These are phyloP conservation scores for Colletotrichum paranaense DNA, from an alignment of 2,329 filamentous ascomycete genomes.

Conservation along the genomic window DNA sequence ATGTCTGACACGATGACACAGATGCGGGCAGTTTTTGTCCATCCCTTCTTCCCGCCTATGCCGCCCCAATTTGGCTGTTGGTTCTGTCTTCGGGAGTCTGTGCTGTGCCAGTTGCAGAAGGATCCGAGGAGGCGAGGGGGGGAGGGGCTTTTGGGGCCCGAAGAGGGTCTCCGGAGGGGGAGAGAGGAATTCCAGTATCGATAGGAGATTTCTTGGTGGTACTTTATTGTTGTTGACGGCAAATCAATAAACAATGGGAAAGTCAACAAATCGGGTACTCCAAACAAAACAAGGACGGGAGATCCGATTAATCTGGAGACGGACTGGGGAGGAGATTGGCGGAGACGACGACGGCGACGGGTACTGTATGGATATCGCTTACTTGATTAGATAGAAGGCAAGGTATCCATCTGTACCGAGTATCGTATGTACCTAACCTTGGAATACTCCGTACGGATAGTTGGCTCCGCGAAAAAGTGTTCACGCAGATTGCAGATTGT, in stretches of 20 bases:
- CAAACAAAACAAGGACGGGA: slow-evolving; percentile 1
- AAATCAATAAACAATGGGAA: slow-evolving; percentile 11
- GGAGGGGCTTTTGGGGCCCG: neutral
- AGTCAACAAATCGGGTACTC: slow-evolving; percentile 14
- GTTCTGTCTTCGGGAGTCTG: slow-evolving; percentile 22
- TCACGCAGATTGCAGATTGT: neutral
- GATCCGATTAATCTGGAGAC: neutral
- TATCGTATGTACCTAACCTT: neutral
- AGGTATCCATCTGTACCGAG: neutral
- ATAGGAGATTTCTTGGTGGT: slow-evolving; percentile 12
- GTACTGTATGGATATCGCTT: neutral
- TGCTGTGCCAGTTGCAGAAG: slow-evolving; percentile 14
- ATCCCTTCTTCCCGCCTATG: neutral
- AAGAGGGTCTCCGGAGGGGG: slow-evolving; percentile 1
- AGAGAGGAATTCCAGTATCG: slow-evolving; percentile 9
- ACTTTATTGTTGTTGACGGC: neutral
- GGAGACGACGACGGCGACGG: neutral
- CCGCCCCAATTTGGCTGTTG: neutral
- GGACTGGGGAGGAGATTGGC: neutral
- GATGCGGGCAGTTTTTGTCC: no score
- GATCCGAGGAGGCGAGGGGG: neutral
- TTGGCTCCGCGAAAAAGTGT: neutral
- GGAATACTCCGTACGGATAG: neutral
- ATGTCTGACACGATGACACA: neutral
- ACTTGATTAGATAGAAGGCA: neutral